Conservation (phyloP, 495 filamentous ascomycete species). For the Hypoxylon lienhwacheense region DNA sequence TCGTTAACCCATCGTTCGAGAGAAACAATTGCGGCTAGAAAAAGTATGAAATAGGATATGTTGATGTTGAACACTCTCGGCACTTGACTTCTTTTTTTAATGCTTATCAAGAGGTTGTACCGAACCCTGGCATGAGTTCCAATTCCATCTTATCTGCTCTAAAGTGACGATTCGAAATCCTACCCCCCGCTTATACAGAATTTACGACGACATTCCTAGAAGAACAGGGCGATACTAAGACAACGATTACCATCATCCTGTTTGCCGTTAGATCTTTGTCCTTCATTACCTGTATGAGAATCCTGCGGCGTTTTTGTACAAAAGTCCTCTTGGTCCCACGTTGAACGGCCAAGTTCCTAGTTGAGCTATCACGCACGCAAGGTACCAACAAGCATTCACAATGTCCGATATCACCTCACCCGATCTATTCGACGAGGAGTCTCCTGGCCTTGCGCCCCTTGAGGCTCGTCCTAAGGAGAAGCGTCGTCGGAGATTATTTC, state of each 20-base stretch:
- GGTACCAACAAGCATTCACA: not conserved
- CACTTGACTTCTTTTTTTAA: conserved; percentile 6
- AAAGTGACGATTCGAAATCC: conserved; percentile 14
- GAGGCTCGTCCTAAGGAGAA: conserved; percentile 66
- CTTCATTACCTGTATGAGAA: conserved; percentile 17
- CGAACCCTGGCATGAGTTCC: conserved; percentile 7
- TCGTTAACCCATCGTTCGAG: conserved; percentile 20
- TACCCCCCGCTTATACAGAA: too few species aligned
- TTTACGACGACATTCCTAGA: conserved; percentile 12
- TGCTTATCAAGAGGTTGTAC: conserved; percentile 4
- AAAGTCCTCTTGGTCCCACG: not conserved
- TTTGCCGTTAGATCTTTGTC: conserved; percentile 5
- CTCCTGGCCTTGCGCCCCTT: conserved; percentile 26
- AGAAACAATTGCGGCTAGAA: not conserved
- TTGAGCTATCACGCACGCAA: conserved; percentile 3
- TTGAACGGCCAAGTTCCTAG: not conserved
- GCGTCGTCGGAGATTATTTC: conserved; percentile 72
- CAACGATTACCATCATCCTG: not conserved
- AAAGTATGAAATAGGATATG: conserved; percentile 8
- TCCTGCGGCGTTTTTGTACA: not conserved
- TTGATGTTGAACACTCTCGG: conserved; percentile 2
- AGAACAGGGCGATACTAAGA: conserved; percentile 13
- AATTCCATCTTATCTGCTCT: conserved; percentile 19
- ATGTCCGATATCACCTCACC: conserved; percentile 24
- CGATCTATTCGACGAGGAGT: conserved; percentile 28